Conservation (phyloP, 495 filamentous ascomycete genomes). For the Hyaloscypha finlandica region DNA sequence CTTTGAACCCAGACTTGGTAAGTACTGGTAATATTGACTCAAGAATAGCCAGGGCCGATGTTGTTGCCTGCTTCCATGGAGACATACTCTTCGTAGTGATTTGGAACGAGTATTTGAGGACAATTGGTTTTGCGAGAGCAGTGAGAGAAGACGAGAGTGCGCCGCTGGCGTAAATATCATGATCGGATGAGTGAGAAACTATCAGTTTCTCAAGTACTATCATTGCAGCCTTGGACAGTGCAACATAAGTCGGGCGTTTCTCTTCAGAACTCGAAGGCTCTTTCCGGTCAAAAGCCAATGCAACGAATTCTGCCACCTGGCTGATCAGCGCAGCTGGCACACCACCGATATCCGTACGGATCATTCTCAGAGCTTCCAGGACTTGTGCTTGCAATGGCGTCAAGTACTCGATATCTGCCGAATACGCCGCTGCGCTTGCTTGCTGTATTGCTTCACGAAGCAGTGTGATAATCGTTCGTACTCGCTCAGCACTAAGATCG, state of each 20-base stretch:
- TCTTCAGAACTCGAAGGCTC: constrained; percentile 30
- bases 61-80: constrained; percentile 80
- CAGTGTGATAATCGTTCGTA: constrained; percentile 63
- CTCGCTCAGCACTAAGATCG: constrained; percentile 58
- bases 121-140: constrained; percentile 67
- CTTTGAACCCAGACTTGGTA: constrained; percentile 52
- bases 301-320: constrained; percentile 68
- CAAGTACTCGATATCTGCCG: constrained; percentile 79
- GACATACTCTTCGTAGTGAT: constrained; percentile 56
- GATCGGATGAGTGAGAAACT: constrained; percentile 59
- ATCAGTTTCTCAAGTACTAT: constrained; percentile 65
- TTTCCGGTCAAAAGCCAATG: constrained; percentile 58
- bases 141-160: constrained; percentile 60
- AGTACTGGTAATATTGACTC: constrained; percentile 65
- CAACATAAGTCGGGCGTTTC: constrained; percentile 72
- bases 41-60: constrained; percentile 66
- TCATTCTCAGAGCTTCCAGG: constrained; percentile 67
- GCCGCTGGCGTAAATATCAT: constrained; percentile 64
- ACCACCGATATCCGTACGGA: constrained; percentile 67
- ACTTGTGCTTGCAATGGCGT: constrained; percentile 78
- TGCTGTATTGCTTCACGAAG: constrained; percentile 55
- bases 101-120: constrained; percentile 71
- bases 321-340: constrained; percentile 68
- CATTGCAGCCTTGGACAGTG: constrained; percentile 79
- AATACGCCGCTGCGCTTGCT: constrained; percentile 73